phyloP scores from a whole-genome alignment of 352 stramenopile genomes.

The Stephanocyclus meneghinianus region DNA sequence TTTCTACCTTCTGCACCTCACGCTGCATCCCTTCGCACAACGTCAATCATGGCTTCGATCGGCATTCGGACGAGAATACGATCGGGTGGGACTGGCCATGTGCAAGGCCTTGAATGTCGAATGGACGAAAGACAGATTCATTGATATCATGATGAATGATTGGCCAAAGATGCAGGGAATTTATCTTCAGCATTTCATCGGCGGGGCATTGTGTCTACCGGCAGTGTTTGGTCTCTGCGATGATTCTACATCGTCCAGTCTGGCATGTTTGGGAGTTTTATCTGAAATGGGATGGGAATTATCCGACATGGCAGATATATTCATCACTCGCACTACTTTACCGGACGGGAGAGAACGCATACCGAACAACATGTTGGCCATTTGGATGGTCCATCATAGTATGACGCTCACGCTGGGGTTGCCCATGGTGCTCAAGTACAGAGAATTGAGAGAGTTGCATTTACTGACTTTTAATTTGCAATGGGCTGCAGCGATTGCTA shows the following conservation, averaged over 20 bases:
- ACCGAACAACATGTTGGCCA: slow-evolving; percentile 17
- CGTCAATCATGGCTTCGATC: slow-evolving; percentile 9
- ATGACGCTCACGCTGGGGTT: slow-evolving; percentile 28
- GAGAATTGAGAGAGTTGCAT: slow-evolving; percentile 22
- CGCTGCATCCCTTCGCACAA: background rate
- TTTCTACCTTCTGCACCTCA: slow-evolving; percentile 7
- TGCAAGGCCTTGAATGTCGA: slow-evolving; percentile 15
- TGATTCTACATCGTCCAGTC: slow-evolving; percentile 9
- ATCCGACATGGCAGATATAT: slow-evolving; percentile 19
- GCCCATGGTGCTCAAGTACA: slow-evolving; percentile 30
- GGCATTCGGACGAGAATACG: slow-evolving; percentile 18
- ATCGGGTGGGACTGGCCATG: slow-evolving; percentile 15
- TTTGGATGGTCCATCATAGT: slow-evolving; percentile 25
- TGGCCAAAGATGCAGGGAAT: slow-evolving; percentile 34
- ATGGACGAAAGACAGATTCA: slow-evolving; percentile 22
- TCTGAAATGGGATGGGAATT: slow-evolving; percentile 47
- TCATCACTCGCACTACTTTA: slow-evolving; percentile 18
- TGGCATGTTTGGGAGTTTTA: slow-evolving; percentile 32
- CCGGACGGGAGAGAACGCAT: slow-evolving; percentile 22
- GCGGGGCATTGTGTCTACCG: slow-evolving; percentile 24
- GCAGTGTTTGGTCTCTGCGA: slow-evolving; percentile 19
- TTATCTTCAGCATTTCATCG: slow-evolving; percentile 35
- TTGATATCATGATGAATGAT: slow-evolving; percentile 27
- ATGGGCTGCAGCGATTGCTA: slow-evolving; percentile 24
- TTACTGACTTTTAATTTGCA: slow-evolving; percentile 32